Evolutionary conservation across 169 alveolate species (phyloP).

Genomic region (Neospora caninum): DNA sequence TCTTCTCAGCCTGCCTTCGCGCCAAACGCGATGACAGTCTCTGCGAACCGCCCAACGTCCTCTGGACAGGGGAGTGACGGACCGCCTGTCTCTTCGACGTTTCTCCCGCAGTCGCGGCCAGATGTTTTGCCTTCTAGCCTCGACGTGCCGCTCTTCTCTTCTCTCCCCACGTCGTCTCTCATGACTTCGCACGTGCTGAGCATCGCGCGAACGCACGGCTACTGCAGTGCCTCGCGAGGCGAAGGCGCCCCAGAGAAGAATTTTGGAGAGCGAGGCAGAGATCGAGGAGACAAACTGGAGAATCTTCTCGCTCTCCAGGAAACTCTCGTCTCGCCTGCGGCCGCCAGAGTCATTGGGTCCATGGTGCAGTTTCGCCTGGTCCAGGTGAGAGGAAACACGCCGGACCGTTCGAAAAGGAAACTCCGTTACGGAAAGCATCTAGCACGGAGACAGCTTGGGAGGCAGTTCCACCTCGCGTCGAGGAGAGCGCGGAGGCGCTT

Average conservation of each 20-base stretch:
- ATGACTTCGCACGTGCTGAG: background rate
- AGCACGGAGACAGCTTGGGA: no score
- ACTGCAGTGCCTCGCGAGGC: background rate
- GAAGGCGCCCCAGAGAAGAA: background rate
- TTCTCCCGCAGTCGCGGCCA: no score
- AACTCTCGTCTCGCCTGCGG: background rate
- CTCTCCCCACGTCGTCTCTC: background rate
- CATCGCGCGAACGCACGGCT: constrained; percentile 10
- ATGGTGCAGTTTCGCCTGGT: background rate
- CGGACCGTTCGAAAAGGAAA: background rate
- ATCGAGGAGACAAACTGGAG: background rate
- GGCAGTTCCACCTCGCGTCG: no score
- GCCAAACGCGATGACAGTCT: no score
- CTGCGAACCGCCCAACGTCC: no score
- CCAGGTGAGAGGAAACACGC: background rate
- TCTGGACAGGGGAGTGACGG: no score
- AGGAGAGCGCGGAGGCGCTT: no score
- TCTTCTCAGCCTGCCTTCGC: no score
- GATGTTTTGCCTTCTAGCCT: no score
- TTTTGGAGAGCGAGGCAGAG: background rate
- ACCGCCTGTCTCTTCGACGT: no score
- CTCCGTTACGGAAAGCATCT: no score
- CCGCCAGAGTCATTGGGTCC: background rate
- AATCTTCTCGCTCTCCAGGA: background rate
- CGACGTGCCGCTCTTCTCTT: no score